phyloP scores from a whole-genome alignment of 306 rosid species.

The Quercus mongolica region DNA sequence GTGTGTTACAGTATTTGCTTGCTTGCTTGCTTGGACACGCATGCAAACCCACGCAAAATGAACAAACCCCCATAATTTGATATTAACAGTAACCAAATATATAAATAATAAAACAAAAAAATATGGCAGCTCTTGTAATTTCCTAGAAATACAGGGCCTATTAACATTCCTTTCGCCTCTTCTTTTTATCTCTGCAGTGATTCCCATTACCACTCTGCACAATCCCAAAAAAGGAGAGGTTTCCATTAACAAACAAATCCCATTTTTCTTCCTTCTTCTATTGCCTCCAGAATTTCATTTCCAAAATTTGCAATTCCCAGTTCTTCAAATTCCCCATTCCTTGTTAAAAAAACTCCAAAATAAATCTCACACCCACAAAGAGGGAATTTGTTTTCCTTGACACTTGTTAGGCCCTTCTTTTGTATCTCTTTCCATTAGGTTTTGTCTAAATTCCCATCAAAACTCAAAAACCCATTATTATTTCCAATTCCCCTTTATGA shows the following conservation, averaged over 20 bases:
- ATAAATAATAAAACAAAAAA: not conserved
- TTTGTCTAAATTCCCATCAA: not conserved
- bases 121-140: conserved; percentile 25
- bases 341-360: not conserved
- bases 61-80: too few relatives aligned
- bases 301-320: too few relatives aligned
- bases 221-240: conserved; percentile 3
- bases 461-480: not conserved
- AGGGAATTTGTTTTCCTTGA: not conserved
- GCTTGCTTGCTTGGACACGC: too few relatives aligned
- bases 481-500: conserved; percentile 42
- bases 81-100: not conserved
- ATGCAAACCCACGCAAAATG: too few relatives aligned
- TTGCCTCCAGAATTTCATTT: not conserved
- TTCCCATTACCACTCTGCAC: conserved; percentile 3
- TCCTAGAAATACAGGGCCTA: conserved; percentile 14
- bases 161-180: not conserved
- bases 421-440: not conserved
- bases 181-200: conserved; percentile 17
- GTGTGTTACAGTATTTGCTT: too few relatives aligned
- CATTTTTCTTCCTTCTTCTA: not conserved
- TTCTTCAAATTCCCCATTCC: too few relatives aligned
- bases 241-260: not conserved
- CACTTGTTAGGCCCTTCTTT: not conserved
- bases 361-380: not conserved